Evolutionary conservation across 1,284 basidiomycete species (phyloP).

Genomic region (Sporisorium reilianum): DNA sequence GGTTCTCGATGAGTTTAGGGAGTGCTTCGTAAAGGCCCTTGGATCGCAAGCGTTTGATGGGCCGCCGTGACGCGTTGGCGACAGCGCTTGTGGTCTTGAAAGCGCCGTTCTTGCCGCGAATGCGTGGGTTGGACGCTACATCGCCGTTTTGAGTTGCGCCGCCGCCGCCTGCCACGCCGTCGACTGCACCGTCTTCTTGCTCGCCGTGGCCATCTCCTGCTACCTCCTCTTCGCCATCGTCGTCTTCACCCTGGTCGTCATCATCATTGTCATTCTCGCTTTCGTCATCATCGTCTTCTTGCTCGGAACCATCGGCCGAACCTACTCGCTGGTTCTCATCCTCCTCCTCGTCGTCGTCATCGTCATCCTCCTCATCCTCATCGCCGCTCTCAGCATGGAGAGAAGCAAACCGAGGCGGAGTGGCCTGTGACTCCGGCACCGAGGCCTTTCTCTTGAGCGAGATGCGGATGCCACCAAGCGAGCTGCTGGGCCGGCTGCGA

Average conservation of each 20-base stretch:
- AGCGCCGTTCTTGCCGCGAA: conserved; percentile 27
- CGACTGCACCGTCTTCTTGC: background rate
- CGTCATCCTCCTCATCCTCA: conserved; percentile 16
- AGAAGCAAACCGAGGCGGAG: conserved; percentile 23
- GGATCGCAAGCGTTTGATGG: conserved; percentile 48
- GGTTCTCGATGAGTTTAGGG: conserved; percentile 52
- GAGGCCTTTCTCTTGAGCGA: conserved; percentile 45
- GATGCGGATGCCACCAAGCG: conserved; percentile 29
- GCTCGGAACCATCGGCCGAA: conserved; percentile 9
- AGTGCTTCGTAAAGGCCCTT: conserved; percentile 52
- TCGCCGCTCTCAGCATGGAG: conserved; percentile 11
- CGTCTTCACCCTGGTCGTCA: conserved; percentile 9
- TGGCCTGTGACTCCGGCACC: conserved; percentile 16
- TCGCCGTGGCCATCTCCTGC: conserved; percentile 1
- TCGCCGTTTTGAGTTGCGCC: background rate
- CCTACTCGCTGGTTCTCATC: conserved; percentile 7
- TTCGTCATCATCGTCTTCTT: conserved; percentile 9
- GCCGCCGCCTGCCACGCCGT: background rate
- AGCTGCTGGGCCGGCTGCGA: conserved; percentile 11
- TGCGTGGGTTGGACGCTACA: conserved; percentile 15
- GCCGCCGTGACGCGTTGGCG: conserved; percentile 25
- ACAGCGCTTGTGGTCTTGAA: conserved; percentile 20
- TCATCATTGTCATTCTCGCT: conserved; percentile 16
- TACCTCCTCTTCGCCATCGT: conserved; percentile 8
- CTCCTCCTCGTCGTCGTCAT: conserved; percentile 13